Conservation (phyloP, 345 rosid species). For the Ceriops tagal region DNA sequence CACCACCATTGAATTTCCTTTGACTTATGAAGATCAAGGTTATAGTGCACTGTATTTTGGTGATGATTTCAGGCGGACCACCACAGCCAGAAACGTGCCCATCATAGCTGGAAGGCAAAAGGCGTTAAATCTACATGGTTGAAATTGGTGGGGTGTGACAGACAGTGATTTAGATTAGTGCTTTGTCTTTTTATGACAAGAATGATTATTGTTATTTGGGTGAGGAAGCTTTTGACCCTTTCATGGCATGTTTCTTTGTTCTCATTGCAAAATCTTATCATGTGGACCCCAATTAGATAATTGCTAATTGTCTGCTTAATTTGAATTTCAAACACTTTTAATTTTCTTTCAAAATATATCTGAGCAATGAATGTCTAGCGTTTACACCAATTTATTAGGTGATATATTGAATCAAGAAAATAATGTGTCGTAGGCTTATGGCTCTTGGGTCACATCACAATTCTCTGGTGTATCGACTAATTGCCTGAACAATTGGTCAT, state of each 20-base stretch:
- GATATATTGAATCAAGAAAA: too few relatives aligned
- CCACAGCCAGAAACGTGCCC: neutral
- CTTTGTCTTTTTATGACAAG: constrained; percentile 17
- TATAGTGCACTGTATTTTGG: neutral
- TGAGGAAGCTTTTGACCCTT: constrained; percentile 29
- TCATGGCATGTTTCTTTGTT: constrained; percentile 2
- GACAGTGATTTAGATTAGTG: constrained; percentile 13
- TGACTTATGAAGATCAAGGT: neutral
- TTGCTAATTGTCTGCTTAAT: constrained; percentile 15
- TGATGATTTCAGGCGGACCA: constrained; percentile 8
- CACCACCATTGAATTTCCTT: constrained; percentile 1
- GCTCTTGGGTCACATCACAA: too few relatives aligned
- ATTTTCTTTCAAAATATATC: neutral
- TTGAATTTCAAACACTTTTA: constrained; percentile 22
- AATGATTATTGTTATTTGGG: constrained; percentile 22
- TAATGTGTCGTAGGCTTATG: too few relatives aligned
- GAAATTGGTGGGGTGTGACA: constrained; percentile 22
- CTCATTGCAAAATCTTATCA: constrained; percentile 2
- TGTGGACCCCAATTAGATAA: constrained; percentile 27
- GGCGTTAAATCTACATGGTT: constrained; percentile 23
- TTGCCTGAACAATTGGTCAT: too few relatives aligned
- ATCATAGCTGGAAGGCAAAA: constrained; percentile 30
- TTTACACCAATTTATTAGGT: too few relatives aligned
- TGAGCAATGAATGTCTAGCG: neutral
- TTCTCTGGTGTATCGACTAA: too few relatives aligned